Evolutionary conservation across 202 grass and related monocot species (phyloP).

Genomic region (Tripidium arundinaceum): DNA sequence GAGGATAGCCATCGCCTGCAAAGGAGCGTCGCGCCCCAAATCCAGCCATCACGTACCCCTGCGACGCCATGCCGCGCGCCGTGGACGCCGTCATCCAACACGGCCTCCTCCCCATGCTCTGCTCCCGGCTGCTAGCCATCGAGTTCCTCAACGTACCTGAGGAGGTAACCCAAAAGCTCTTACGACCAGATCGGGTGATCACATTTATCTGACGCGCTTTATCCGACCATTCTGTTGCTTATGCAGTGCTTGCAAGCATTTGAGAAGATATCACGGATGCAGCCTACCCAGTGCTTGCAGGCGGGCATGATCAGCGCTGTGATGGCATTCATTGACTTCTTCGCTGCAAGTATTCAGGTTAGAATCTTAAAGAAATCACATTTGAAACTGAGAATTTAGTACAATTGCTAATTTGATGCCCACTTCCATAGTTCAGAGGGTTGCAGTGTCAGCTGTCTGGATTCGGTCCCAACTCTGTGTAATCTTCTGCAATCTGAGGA

Average conservation of each 20-base stretch:
- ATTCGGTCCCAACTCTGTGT: conserved; percentile 58
- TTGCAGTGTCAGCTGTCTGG: conserved; percentile 69
- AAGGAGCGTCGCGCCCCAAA: too few relatives aligned
- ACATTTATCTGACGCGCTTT: conserved; percentile 12
- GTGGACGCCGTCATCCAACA: conserved; percentile 60
- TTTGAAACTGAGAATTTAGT: neutral
- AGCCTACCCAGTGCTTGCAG: conserved; percentile 67
- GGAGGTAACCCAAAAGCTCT: conserved; percentile 48
- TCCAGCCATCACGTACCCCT: conserved; percentile 92
- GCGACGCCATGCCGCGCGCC: conserved; percentile 80
- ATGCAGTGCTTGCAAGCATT: conserved; percentile 83
- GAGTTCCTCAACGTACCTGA: conserved; percentile 91
- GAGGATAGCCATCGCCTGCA: too few relatives aligned
- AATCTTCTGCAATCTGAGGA: conserved; percentile 76
- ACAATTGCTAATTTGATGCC: conserved; percentile 15
- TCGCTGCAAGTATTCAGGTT: conserved; percentile 77
- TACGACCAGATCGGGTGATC: conserved; percentile 7
- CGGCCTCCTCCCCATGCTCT: conserved; percentile 72
- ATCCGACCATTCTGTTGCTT: neutral
- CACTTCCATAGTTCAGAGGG: conserved; percentile 55
- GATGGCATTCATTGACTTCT: conserved; percentile 79
- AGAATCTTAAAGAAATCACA: neutral
- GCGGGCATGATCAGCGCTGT: conserved; percentile 66
- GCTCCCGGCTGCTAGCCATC: conserved; percentile 60
- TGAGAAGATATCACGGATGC: conserved; percentile 76